Base-by-base conservation (phyloP, 768 basidiomycete genomes). In the Asterophora parasitica region DNA sequence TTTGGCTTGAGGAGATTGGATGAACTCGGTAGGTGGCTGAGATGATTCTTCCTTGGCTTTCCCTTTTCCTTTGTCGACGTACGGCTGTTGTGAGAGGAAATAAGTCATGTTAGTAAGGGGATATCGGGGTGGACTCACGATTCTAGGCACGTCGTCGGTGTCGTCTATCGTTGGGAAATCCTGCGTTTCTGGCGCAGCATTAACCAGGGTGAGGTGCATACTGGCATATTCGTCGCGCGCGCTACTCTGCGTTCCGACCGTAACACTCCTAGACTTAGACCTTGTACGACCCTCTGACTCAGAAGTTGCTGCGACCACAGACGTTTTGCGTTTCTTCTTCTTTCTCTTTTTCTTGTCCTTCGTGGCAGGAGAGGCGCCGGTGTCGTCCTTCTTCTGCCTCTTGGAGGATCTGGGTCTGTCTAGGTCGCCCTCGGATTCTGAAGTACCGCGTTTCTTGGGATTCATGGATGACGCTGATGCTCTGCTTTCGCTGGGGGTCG, bases 11-110 rank as follows among this genome's bases (percentile, higher is more conserved):
- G 54, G 39, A 31, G 58, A 54, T 27, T 61, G 59, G 33, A 50
- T 46, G 26, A 50, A 44, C 17, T 54, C 36, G 15, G 23, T 23
- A 49, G 44, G 53, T 4, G 51, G 41, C 9, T 47, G 31, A 32
- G 56, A 54, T 6, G 60, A 55, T 28, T 58, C 58, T 16, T 66
- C 59, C 5, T 52, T 57, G 11, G 65, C 69, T 50, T 65, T 71
- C 15, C 65, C 66, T 48, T 75, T 74, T 36, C 70, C 70, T 52
- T 75, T 73, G 49, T 65, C 66, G 4, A 54, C 58, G n/a, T 57
- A 59, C 60, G 69, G 36, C 46, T 50, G 16, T 10, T 19, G 12
- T 17, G 42, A 30, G 17, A 41, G 15, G 44, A 38, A 8, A 46
- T 32, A 16, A 28, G 47, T 15, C 15, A 45, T 7, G 44, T 15